Evolutionary conservation across 2,329 filamentous ascomycete species (phyloP).

Genomic region (Rhynchosporium secalis): DNA sequence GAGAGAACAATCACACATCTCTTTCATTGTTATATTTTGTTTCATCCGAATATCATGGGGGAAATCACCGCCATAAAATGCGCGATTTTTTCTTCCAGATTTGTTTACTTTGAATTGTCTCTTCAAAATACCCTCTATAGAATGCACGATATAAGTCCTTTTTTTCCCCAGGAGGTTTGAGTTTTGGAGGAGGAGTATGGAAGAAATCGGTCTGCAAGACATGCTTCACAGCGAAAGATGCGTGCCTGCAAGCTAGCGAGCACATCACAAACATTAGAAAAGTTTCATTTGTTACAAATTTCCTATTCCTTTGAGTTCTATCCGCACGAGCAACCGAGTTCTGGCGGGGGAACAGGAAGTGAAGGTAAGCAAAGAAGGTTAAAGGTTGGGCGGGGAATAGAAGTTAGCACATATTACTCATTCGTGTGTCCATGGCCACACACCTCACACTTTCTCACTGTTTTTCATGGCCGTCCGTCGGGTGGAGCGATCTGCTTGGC

Average conservation of each 20-base stretch:
- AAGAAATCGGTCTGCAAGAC: slow-evolving; percentile 23
- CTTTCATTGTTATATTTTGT: slow-evolving; percentile 33
- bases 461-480: not conserved
- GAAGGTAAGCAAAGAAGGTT: too few species aligned
- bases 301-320: not conserved
- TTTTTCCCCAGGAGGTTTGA: not conserved
- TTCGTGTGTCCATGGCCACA: slow-evolving; percentile 1
- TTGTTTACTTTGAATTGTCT: slow-evolving; percentile 24
- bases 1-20: slow-evolving; percentile 15
- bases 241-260: not conserved
- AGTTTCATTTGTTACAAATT: slow-evolving; percentile 29
- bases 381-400: not conserved
- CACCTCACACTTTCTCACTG: not conserved
- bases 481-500: not conserved
- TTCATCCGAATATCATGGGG: slow-evolving; percentile 24
- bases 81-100: slow-evolving; percentile 13
- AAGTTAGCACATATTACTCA: slow-evolving; percentile 5
- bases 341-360: not conserved
- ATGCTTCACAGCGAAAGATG: slow-evolving; percentile 26
- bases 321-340: not conserved
- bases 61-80: slow-evolving; percentile 24
- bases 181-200: not conserved
- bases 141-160: slow-evolving; percentile 32
- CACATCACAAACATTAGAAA: not conserved
- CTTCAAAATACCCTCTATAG: slow-evolving; percentile 37